Evolutionary conservation across 2,329 filamentous ascomycete species (phyloP).

Genomic region (Thielaviopsis populi): DNA sequence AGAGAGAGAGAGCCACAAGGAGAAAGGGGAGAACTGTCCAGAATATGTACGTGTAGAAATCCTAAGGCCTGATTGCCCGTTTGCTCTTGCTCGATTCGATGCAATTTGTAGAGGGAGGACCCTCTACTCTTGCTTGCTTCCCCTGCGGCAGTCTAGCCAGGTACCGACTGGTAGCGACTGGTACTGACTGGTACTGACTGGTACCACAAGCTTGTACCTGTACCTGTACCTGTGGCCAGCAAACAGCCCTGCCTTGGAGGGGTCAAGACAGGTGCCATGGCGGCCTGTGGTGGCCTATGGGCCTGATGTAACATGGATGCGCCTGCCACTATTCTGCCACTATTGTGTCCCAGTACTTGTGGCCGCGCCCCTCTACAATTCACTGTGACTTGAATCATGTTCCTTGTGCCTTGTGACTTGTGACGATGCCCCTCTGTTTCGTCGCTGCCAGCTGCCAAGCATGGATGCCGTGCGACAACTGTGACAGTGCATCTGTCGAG

Average conservation of each 20-base stretch:
- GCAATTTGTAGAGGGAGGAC: slow-evolving; percentile 10
- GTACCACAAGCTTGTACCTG: background rate
- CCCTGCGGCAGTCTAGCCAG: background rate
- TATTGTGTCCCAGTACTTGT: slow-evolving; percentile 10
- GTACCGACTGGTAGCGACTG: background rate
- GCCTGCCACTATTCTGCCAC: background rate
- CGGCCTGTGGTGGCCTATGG: background rate
- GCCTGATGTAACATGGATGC: background rate
- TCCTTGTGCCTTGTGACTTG: background rate
- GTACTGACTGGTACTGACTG: background rate
- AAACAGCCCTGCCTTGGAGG: background rate
- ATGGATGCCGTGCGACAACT: background rate
- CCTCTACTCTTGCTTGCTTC: slow-evolving; percentile 7
- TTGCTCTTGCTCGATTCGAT: slow-evolving; percentile 1
- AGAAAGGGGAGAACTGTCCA: slow-evolving; percentile 15
- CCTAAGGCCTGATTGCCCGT: background rate
- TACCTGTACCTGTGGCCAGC: background rate
- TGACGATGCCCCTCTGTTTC: background rate
- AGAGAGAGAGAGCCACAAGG: slow-evolving; percentile 14
- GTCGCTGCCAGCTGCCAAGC: background rate
- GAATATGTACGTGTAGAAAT: slow-evolving; percentile 6
- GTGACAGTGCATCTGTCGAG: background rate
- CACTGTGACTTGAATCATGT: background rate
- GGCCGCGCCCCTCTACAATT: background rate
- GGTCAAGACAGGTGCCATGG: background rate